phyloP scores from a whole-genome alignment of 495 filamentous ascomycete species.

The Poronia punctata region DNA sequence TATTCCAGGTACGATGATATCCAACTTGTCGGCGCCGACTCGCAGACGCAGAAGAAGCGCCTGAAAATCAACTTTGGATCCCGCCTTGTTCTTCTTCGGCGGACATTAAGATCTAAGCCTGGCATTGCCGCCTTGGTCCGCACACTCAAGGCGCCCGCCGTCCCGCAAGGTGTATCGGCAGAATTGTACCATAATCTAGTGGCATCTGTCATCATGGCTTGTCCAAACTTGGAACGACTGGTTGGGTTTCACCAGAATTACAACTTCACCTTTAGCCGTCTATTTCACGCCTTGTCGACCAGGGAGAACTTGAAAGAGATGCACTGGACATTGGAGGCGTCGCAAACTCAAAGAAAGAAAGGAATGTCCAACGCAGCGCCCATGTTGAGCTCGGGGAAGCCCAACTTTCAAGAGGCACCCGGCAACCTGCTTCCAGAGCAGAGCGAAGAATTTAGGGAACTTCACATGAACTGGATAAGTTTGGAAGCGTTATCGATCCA shows the following conservation, averaged over 20 bases:
- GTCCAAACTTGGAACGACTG: conserved; percentile 74
- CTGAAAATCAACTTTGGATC: conserved; percentile 60
- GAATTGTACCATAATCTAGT: conserved; percentile 64
- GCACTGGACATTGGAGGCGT: conserved; percentile 61
- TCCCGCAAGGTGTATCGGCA: conserved; percentile 44
- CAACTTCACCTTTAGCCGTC: conserved; percentile 63
- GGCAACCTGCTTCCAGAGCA: conserved; percentile 54
- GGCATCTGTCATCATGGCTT: conserved; percentile 76
- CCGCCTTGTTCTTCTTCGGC: conserved; percentile 65
- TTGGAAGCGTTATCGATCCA: conserved; percentile 72
- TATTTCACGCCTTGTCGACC: conserved; percentile 74
- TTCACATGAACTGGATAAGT: conserved; percentile 62
- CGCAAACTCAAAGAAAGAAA: conserved; percentile 28
- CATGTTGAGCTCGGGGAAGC: conserved; percentile 17
- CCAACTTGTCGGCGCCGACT: conserved; percentile 62
- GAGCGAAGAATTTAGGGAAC: conserved; percentile 60
- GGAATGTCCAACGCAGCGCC: conserved; percentile 20
- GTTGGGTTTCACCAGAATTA: conserved; percentile 65
- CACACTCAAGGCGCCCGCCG: conserved; percentile 65
- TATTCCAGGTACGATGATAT: conserved; percentile 58
- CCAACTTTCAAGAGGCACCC: conserved; percentile 28
- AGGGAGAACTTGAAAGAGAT: conserved; percentile 67
- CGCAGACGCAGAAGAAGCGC: conserved; percentile 52
- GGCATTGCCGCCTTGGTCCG: conserved; percentile 66
- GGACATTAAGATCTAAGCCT: conserved; percentile 65